These are phyloP conservation scores for Blumeriella jaapii DNA, from an alignment of 2,329 filamentous ascomycete genomes.

Conservation along the genomic window DNA sequence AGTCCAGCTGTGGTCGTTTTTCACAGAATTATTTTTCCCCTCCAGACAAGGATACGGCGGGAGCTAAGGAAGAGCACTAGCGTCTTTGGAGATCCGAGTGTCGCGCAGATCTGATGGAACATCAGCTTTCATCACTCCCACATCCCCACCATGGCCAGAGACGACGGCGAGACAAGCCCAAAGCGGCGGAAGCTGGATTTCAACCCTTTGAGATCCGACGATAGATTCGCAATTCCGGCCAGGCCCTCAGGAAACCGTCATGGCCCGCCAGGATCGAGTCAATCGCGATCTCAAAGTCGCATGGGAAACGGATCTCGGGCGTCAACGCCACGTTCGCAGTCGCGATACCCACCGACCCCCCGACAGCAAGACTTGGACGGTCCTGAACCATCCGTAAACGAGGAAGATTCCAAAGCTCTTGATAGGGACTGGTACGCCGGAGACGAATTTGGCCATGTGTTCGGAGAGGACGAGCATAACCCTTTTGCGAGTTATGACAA, in stretches of 20 bases:
- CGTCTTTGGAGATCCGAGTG: neutral
- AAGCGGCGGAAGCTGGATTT: slow-evolving; percentile 58
- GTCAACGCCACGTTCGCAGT: slow-evolving; percentile 26
- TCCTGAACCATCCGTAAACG: slow-evolving; percentile 47
- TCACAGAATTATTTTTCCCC: no score
- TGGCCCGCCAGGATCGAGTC: slow-evolving; percentile 25
- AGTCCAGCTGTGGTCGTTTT: no score
- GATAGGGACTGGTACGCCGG: slow-evolving; percentile 91
- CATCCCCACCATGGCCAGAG: slow-evolving; percentile 28
- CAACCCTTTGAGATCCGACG: slow-evolving; percentile 39
- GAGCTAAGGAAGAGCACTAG: neutral
- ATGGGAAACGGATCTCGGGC: slow-evolving; percentile 20
- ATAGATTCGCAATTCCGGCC: slow-evolving; percentile 37
- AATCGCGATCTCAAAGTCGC: slow-evolving; percentile 30
- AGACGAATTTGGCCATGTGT: slow-evolving; percentile 72
- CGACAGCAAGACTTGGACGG: slow-evolving; percentile 47
- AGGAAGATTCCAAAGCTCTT: slow-evolving; percentile 62
- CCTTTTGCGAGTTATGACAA: slow-evolving; percentile 71
- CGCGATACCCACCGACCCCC: slow-evolving; percentile 26
- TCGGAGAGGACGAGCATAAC: slow-evolving; percentile 88
- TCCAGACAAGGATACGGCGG: slow-evolving; percentile 4
- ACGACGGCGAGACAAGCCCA: slow-evolving; percentile 36
- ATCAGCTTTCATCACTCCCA: neutral
- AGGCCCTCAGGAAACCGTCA: slow-evolving; percentile 18
- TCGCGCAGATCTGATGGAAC: neutral